Base-by-base conservation (phyloP, 1,284 basidiomycete species). In the Coniferiporia weirii region DNA sequence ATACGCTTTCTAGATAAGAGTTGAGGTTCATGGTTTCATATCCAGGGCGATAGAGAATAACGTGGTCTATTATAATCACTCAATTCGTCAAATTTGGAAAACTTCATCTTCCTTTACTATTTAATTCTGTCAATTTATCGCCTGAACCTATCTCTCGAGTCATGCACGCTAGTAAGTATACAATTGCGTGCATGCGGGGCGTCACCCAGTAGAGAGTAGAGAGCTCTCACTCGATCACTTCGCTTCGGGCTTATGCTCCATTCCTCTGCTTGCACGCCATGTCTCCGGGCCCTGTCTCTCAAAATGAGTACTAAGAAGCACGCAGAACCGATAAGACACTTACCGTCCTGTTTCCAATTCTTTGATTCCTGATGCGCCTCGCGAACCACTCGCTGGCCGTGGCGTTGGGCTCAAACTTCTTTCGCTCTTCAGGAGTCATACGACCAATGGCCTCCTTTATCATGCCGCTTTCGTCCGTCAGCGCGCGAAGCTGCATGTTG, bases 301-400 rank as follows among this genome's bases (percentile, higher is more conserved):
- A 43, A 43, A 49, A 48, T 52, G 32, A 22, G 44, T 48, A 17
- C 7, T 36, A 36, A 13, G 51, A 40, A 19, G 36, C 22, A 15
- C 20, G 50, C 17, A 56, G 8, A 47, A 17, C 3, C 59, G 10
- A 43, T 4, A 53, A 50, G 67, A 61, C 38, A 54, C 60, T 20
- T 19, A 75, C 76, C 69, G 70, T 75, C 32, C 77, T 70, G 63
- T 79, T 79, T 43, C 71, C 74, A 15, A 79, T 69, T 32, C 79
- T 71, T 56, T 76, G 70, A 49, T 78, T 75, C 55, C 72, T 76
- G 62, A 80, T 70, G 17, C 79, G 70, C 53, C 77, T 72, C 3
- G 74, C 63, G 38, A 79, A 75, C 81, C 81, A 83, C 48, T 81
- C 76, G 1, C 65, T 70, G 0, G 80, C 74, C 0, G 79, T 82